Percentiles rank a stretch among this genome's conserved stretches.
Conservation (phyloP, 2,329 filamentous ascomycete species). For the Onygenales sp. region DNA sequence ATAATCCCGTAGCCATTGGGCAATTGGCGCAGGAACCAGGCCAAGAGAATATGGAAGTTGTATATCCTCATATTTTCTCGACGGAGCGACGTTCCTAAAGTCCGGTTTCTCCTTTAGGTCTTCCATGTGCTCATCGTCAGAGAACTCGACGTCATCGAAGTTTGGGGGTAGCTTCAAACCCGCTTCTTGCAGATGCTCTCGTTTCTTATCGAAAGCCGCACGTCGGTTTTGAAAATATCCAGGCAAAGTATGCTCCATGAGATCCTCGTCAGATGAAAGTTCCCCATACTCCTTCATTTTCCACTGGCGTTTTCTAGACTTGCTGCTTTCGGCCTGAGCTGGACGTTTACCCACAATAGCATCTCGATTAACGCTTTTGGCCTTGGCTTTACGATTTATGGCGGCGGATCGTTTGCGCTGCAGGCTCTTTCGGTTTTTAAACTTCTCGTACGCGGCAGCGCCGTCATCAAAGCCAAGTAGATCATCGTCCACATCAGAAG, state of each 20-base stretch:
- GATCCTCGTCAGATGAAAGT: slow-evolving; percentile 43
- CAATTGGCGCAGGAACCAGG: slow-evolving; percentile 76
- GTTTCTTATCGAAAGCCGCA: slow-evolving; percentile 56
- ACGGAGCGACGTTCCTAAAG: slow-evolving; percentile 55
- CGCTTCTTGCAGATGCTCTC: slow-evolving; percentile 51
- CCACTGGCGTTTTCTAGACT: slow-evolving; percentile 17
- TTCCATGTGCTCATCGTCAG: slow-evolving; percentile 56
- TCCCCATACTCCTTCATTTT: slow-evolving; percentile 34
- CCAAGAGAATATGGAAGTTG: slow-evolving; percentile 65
- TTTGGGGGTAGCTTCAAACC: slow-evolving; percentile 69
- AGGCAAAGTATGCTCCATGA: slow-evolving; percentile 54
- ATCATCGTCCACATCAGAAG: slow-evolving; percentile 18
- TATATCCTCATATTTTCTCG: slow-evolving; percentile 64
- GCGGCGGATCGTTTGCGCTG: slow-evolving; percentile 45
- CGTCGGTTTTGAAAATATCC: slow-evolving; percentile 64
- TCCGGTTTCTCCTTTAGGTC: slow-evolving; percentile 59
- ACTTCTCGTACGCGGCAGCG: slow-evolving; percentile 48
- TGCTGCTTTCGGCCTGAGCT: slow-evolving; percentile 19
- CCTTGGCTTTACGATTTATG: slow-evolving; percentile 38
- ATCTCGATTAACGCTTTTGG: slow-evolving; percentile 34
- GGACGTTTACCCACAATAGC: slow-evolving; percentile 26
- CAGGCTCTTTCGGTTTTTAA: slow-evolving; percentile 49
- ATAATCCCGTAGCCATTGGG: slow-evolving; percentile 85
- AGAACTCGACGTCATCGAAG: slow-evolving; percentile 67
- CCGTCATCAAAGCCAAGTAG: slow-evolving; percentile 29